Evolutionary conservation across 2,329 filamentous ascomycete genomes (phyloP), one percentile per base, ranked within the genome.

Genomic region (Albifimbria verrucaria): DNA sequence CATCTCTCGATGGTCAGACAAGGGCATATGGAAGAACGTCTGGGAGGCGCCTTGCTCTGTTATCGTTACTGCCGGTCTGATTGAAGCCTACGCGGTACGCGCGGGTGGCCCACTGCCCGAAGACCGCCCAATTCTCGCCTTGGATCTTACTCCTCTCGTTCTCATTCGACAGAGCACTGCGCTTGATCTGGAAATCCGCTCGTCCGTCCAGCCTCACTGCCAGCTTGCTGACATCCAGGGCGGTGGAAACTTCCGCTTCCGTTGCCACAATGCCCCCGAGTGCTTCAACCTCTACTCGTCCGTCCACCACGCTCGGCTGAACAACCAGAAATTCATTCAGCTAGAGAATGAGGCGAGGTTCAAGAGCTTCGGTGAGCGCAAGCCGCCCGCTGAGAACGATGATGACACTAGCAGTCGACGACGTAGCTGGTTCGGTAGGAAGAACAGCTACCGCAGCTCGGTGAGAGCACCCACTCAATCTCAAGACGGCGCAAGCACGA

Each of bases 151-250:
- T 1, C 94, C 94, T 1, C 77, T 96, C 36, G 93, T 97, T 7
- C 88, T 92, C 60, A 86, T 97, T 56, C 85, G 93, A 57, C 88
- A 93, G 64, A 94, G 92, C 62, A 99, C 92, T 21, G 90, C 89
- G 3, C 83, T 99, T 26, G 94, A 99, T 68, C 90, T 99, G 51
- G 94, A 95, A 59, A 90, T 99, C 58, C 88, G 92, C 48, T 97
- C 93, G 7, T 90, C 90, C 2, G 88, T 92, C 23, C 88, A 89
- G 43, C 70, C 78, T 21, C 78, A 89, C 57, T 92, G 89, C 5
- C 83, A 84, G 61, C 80, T 96, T 52, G 81, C 78, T 54, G 81
- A 74, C 73, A 65, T 64, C 15, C 81, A 87, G 49, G 87, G 86
- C 15, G 79, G 79, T 26, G 78, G 75, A 62, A 94, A 95, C 67